Evolutionary conservation across 2,329 filamentous ascomycete genomes (phyloP).

Genomic region (Sporothrix inflata): DNA sequence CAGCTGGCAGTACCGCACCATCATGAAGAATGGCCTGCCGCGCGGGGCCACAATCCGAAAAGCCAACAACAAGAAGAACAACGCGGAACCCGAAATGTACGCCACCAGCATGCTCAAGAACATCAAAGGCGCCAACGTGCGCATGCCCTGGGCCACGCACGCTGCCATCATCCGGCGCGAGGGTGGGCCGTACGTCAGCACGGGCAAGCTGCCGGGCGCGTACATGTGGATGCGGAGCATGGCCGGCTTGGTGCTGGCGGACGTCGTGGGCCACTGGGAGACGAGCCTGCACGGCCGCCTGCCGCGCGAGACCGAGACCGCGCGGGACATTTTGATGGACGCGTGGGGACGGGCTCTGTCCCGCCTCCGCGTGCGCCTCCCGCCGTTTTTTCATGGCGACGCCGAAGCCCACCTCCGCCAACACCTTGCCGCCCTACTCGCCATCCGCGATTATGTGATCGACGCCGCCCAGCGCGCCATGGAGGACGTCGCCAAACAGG

Average conservation of each 20-base stretch:
- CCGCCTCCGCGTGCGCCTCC: conserved; percentile 2
- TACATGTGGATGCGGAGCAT: conserved; percentile 30
- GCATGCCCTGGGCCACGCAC: conserved; percentile 28
- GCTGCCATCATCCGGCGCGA: conserved; percentile 25
- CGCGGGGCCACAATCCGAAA: background rate
- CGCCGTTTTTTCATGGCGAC: background rate
- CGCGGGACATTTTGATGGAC: background rate
- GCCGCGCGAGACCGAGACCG: background rate
- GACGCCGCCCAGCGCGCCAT: conserved; percentile 24
- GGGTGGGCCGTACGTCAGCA: conserved; percentile 23
- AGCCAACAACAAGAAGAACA: background rate
- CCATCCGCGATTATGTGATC: conserved; percentile 21
- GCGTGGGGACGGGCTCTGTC: conserved; percentile 5
- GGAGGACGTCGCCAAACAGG: background rate
- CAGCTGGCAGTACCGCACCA: background rate
- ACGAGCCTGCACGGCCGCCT: conserved; percentile 3
- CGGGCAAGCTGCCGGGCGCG: background rate
- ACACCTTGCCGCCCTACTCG: conserved; percentile 16
- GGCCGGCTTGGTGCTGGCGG: background rate
- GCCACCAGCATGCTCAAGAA: background rate
- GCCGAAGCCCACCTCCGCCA: background rate
- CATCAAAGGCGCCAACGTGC: background rate
- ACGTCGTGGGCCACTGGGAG: conserved; percentile 26
- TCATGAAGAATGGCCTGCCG: background rate
- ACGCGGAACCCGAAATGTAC: background rate